Evolutionary conservation across 202 grass and related monocot species (phyloP).

Genomic region (Zizania palustris): DNA sequence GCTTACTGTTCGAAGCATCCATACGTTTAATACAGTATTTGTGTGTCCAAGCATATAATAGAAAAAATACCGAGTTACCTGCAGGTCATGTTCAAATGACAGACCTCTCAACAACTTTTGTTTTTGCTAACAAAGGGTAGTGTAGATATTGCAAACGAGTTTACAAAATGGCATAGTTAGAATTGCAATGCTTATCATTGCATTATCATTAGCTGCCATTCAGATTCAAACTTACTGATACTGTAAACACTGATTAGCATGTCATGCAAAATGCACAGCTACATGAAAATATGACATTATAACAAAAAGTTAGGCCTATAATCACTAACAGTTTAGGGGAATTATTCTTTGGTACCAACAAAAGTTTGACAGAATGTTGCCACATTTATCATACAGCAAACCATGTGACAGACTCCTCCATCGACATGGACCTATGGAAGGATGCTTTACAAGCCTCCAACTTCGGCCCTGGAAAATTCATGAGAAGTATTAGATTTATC

Average conservation of each 20-base stretch:
- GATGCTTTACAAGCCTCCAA: constrained; percentile 64
- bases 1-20: not conserved
- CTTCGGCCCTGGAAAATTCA: constrained; percentile 63
- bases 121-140: not conserved
- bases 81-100: not conserved
- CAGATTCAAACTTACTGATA: not conserved
- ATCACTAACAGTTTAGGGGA: too few species aligned
- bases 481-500: constrained; percentile 51
- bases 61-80: too few species aligned
- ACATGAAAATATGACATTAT: constrained; percentile 9
- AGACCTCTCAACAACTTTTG: not conserved
- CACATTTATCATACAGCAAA: constrained; percentile 62
- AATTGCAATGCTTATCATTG: not conserved
- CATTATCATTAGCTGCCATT: not conserved
- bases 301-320: too few species aligned
- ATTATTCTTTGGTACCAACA: constrained; percentile 26
- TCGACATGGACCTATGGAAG: constrained; percentile 61
- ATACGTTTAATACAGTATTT: not conserved
- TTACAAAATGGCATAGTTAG: not conserved
- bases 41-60: too few species aligned
- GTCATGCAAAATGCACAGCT: constrained; percentile 7
- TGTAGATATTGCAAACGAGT: not conserved
- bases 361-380: constrained; percentile 27
- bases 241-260: not conserved
- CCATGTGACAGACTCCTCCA: constrained; percentile 58